Evolutionary conservation across 495 filamentous ascomycete species (phyloP).

Genomic region (Parachaetomium inaequale): DNA sequence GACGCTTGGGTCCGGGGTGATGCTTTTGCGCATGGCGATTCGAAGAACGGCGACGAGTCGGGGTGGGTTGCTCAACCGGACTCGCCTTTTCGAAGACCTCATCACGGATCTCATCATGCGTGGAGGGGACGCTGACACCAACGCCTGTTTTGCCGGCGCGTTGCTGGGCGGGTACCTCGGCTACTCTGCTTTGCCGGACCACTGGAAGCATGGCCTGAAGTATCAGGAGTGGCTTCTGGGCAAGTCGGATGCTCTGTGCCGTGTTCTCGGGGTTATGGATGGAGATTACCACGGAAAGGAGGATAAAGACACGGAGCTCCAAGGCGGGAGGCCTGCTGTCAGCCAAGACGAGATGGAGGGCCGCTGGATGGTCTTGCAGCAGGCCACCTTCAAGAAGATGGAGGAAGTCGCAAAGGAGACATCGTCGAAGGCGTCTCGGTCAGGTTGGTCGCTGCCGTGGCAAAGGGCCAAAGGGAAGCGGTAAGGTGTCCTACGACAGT

Average conservation of each 20-base stretch:
- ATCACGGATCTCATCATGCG: constrained; percentile 45
- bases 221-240: constrained; percentile 40
- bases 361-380: constrained; percentile 32
- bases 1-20: constrained; percentile 41
- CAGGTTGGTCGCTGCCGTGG: constrained; percentile 11
- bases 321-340: constrained; percentile 29
- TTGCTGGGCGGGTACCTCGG: constrained; percentile 44
- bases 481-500: too few species aligned
- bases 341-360: constrained; percentile 33
- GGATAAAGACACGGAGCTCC: constrained; percentile 31
- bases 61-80: constrained; percentile 9
- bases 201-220: constrained; percentile 43
- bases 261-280: constrained; percentile 28
- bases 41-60: constrained; percentile 13
- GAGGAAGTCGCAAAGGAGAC: constrained; percentile 23
- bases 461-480: not conserved
- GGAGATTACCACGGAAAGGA: constrained; percentile 28
- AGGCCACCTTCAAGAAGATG: constrained; percentile 24
- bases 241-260: constrained; percentile 33
- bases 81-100: constrained; percentile 38
- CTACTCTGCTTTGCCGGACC: constrained; percentile 36
- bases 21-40: constrained; percentile 38
- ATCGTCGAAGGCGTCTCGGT: not conserved
- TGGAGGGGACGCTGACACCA: constrained; percentile 51
- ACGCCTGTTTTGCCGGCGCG: constrained; percentile 47